Evolutionary conservation across 306 rosid species (phyloP).

Genomic region (Pueraria montana): DNA sequence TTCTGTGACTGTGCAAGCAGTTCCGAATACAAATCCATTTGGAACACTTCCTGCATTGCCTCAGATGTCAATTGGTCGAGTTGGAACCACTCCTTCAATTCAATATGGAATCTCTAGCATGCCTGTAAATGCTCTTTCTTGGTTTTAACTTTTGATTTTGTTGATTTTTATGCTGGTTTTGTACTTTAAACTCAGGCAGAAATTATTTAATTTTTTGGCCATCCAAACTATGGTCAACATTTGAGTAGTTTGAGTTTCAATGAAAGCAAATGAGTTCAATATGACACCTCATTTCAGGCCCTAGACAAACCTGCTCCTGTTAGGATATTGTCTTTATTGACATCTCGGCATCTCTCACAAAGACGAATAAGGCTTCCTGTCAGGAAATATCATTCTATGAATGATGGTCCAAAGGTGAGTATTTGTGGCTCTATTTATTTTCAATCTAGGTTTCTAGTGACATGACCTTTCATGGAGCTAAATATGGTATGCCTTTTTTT

Average conservation of each 20-base stretch:
- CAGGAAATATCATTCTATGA: conserved; percentile 84
- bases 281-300: conserved; percentile 58
- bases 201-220: conserved; percentile 15
- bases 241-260: conserved; percentile 35
- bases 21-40: conserved; percentile 80
- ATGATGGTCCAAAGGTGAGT: conserved; percentile 77
- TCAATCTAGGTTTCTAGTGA: conserved; percentile 15
- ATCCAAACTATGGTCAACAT: conserved; percentile 34
- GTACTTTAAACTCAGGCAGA: conserved; percentile 14
- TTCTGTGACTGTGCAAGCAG: conserved; percentile 66
- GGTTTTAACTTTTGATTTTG: conserved; percentile 33
- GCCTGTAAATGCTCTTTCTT: conserved; percentile 69
- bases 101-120: conserved; percentile 99
- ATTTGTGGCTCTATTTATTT: conserved; percentile 29
- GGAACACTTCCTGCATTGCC: conserved; percentile 99
- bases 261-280: conserved; percentile 30
- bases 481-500: too few relatives aligned
- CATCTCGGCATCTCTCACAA: conserved; percentile 94
- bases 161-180: conserved; percentile 17
- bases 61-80: conserved; percentile 88
- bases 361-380: conserved; percentile 83
- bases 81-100: conserved; percentile 87
- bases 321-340: conserved; percentile 83
- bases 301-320: conserved; percentile 83
- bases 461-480: neutral